Percentiles rank a stretch among this genome's conserved stretches.
These are phyloP conservation scores for Naematelia encephala DNA, from an alignment of 768 basidiomycete genomes.

Conservation along the genomic window DNA sequence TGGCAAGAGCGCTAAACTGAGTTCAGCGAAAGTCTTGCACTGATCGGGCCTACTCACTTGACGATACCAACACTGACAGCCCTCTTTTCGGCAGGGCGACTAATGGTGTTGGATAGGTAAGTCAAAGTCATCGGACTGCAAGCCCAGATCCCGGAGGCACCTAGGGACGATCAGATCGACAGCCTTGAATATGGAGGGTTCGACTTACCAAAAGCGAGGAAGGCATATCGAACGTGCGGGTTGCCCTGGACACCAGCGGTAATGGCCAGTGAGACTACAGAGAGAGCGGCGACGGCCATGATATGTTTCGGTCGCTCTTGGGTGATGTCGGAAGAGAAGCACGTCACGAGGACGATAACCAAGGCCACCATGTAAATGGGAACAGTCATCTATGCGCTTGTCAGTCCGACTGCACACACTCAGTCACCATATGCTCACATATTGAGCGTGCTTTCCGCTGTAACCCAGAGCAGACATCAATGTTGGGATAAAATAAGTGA, in stretches of 20 bases:
- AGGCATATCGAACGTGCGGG: slow-evolving; percentile 37
- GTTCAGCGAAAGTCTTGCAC: neutral
- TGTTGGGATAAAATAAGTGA: slow-evolving; percentile 34
- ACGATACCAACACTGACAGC: slow-evolving; percentile 35
- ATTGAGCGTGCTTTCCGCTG: slow-evolving; percentile 29
- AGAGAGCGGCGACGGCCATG: slow-evolving; percentile 14
- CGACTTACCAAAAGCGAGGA: slow-evolving; percentile 32
- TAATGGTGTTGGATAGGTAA: slow-evolving; percentile 38
- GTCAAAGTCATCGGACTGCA: slow-evolving; percentile 25
- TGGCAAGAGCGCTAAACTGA: slow-evolving; percentile 12
- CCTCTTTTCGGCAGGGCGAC: slow-evolving; percentile 32
- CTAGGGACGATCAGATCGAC: neutral
- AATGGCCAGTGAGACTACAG: slow-evolving; percentile 37
- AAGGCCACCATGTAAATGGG: slow-evolving; percentile 9
- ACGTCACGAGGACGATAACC: slow-evolving; percentile 24
- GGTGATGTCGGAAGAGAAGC: slow-evolving; percentile 36
- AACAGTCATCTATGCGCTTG: slow-evolving; percentile 10
- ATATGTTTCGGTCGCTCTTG: slow-evolving; percentile 41
- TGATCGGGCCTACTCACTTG: slow-evolving; percentile 15
- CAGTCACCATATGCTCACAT: slow-evolving; percentile 5
- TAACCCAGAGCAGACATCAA: slow-evolving; percentile 23
- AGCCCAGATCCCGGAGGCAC: slow-evolving; percentile 34
- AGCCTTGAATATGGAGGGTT: neutral
- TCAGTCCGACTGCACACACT: neutral
- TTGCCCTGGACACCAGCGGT: slow-evolving; percentile 23